phyloP scores from a whole-genome alignment of 441 rosid species.

The Populus trichocarpa region DNA sequence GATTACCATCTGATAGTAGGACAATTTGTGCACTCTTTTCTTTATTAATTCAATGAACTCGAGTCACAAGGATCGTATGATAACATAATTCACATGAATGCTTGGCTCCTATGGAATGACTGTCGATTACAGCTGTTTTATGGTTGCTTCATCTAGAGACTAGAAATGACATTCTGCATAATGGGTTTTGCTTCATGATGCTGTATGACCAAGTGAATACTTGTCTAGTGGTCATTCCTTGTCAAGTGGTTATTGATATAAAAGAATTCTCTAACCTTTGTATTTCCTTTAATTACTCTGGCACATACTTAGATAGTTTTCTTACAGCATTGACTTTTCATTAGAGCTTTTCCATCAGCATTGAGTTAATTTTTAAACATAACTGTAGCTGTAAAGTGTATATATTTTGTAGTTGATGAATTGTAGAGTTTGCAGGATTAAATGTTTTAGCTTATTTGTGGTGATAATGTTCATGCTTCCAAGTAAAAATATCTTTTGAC shows the following conservation, averaged over 20 bases:
- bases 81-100: background rate
- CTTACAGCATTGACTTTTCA: constrained; percentile 1
- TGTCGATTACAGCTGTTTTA: background rate
- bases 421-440: constrained; percentile 29
- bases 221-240: background rate
- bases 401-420: constrained; percentile 13
- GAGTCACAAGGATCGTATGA: background rate
- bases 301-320: background rate
- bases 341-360: constrained; percentile 13
- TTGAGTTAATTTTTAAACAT: constrained; percentile 9
- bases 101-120: background rate
- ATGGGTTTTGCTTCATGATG: background rate
- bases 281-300: background rate
- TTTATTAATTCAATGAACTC: background rate
- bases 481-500: constrained; percentile 84
- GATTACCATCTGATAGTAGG: background rate
- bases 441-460: constrained; percentile 42
- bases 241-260: background rate
- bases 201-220: constrained; percentile 7
- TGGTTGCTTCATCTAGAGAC: background rate
- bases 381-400: constrained; percentile 18
- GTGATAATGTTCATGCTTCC: constrained; percentile 70
- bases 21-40: background rate
- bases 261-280: background rate
- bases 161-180: background rate